Base-by-base conservation (phyloP, 306 rosid species). In the Begonia peltatifolia region DNA sequence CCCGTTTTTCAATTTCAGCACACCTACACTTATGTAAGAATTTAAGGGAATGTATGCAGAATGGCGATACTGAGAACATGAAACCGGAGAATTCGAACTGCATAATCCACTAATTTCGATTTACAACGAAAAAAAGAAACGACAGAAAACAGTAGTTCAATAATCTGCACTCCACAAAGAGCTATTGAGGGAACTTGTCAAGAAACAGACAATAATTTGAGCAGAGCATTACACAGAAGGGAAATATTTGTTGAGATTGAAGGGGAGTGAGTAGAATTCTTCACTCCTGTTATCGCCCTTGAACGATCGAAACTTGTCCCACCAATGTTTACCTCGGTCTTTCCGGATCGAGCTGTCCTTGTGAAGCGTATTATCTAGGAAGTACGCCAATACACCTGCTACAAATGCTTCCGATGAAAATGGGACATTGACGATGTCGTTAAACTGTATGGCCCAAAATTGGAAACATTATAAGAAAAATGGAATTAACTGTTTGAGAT, bases 261-360 rank as follows among this genome's bases (percentile, higher is more conserved):
- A 84, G 35, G 96, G 96, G 41, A 83, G 64, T 11, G 94, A 78
- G 67, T 87, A 87, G 60, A 87, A 87, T 65, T 87, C 96, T 57
- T 80, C 94, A 15, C 87, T 83, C 62, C 96, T 74, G 8, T 71
- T 20, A 20, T 87, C 96, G 2, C 79, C 69, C 70, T 76, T 80
- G 71, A 65, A 87, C 42, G 90, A 76, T 57, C 59, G 36, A 71
- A 70, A 87, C 74, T 81, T 87, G 65, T 87, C 90, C 96, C 96
- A 87, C 90, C 94, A 87, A 47, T 76, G 76, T 57, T 78, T 87
- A 9, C 96, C 96, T 44, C 94, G 72, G 70, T 87, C 96, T 67
- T 87, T 87, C 68, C 87, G 57, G 53, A 83, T 68, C n/a, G 54
- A 4, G 2, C 42, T 6, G 0, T 87, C 94, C 57, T 43, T 84